Evolutionary conservation across 305 asterid genomes (phyloP).

Genomic region (Ilex paraguariensis): DNA sequence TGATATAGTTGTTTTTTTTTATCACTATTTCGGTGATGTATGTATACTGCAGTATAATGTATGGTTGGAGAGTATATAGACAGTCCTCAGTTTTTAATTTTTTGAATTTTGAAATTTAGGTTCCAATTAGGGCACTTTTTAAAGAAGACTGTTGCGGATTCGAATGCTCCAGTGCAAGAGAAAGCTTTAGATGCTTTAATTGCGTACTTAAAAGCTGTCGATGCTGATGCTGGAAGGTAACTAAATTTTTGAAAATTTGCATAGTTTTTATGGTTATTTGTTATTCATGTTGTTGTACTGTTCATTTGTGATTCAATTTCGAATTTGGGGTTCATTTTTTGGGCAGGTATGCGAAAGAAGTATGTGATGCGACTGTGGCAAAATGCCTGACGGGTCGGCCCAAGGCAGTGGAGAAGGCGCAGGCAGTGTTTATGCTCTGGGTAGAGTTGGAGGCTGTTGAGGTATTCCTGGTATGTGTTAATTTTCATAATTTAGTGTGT

Average conservation of each 20-base stretch:
- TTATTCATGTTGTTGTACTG: background rate
- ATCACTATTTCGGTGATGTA: slow-evolving; percentile 27
- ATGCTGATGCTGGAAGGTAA: slow-evolving; percentile 93
- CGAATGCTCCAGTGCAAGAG: slow-evolving; percentile 99
- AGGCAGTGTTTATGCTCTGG: slow-evolving; percentile 82
- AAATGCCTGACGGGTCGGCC: slow-evolving; percentile 98
- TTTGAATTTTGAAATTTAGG: slow-evolving; percentile 12
- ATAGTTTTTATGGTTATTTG: slow-evolving; percentile 5
- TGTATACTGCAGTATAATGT: slow-evolving; percentile 22
- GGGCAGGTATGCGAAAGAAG: slow-evolving; percentile 79
- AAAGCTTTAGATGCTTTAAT: slow-evolving; percentile 98
- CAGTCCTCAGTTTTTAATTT: slow-evolving; percentile 13
- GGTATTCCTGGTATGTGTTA: slow-evolving; percentile 74
- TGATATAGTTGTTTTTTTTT: too few relatives aligned
- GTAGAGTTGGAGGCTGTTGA: slow-evolving; percentile 97
- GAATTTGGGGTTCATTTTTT: slow-evolving; percentile 8
- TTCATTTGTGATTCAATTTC: slow-evolving; percentile 1
- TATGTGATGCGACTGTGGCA: slow-evolving; percentile 88
- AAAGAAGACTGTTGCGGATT: slow-evolving; percentile 77
- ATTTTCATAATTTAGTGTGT: slow-evolving; percentile 8
- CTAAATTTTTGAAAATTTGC: background rate
- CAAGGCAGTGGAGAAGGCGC: slow-evolving; percentile 97
- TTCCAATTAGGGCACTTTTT: slow-evolving; percentile 63
- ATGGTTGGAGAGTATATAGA: slow-evolving; percentile 21
- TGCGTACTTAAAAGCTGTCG: slow-evolving; percentile 88